Percentiles rank a stretch among this genome's conserved stretches.
Conservation (phyloP, 176 grass and related monocot genomes). For the Ensete glaucum region DNA sequence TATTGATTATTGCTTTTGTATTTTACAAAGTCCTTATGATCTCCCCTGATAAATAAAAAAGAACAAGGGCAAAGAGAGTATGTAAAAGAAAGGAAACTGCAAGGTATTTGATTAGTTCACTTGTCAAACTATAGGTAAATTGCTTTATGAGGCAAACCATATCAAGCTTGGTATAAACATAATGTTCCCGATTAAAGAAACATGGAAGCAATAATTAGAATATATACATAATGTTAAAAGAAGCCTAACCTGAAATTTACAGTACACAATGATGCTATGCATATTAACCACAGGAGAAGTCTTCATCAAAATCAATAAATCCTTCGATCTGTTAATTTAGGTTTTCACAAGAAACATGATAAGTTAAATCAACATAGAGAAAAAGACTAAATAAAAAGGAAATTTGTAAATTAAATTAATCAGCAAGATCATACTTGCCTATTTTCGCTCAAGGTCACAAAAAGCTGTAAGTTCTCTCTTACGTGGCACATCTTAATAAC, state of each 20-base stretch:
- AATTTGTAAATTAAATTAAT: background rate
- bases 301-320: conserved; percentile 78
- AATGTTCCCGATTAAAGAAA: background rate
- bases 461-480: conserved; percentile 71
- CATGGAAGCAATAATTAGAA: background rate
- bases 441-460: conserved; percentile 52
- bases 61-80: no score
- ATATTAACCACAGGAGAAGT: conserved; percentile 63
- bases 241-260: conserved; percentile 87
- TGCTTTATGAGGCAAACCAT: background rate
- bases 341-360: background rate
- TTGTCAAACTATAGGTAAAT: background rate
- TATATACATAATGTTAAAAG: conserved; percentile 20
- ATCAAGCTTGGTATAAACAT: background rate
- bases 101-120: background rate
- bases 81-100: background rate
- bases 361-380: background rate
- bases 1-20: background rate
- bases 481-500: conserved; percentile 59
- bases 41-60: background rate
- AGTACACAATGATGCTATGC: conserved; percentile 89
- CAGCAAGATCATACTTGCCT: conserved; percentile 30
- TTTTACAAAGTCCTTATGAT: background rate
- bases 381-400: background rate
- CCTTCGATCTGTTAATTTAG: conserved; percentile 47